Evolutionary conservation across 305 asterid species (phyloP).

Genomic region (Fraxinus nigra): DNA sequence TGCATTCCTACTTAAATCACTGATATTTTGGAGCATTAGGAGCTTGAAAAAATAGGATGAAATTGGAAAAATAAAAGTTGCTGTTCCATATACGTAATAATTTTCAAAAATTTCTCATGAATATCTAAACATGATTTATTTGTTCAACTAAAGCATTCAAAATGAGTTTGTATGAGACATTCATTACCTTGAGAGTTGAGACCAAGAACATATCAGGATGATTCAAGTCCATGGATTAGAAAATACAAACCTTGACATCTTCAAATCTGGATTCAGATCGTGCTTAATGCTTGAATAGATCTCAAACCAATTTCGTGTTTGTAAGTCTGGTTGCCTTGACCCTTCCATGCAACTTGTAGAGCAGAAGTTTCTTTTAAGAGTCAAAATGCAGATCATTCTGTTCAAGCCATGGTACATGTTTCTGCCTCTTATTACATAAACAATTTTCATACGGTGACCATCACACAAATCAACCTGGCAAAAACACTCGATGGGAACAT

Average conservation of each 20-base stretch:
- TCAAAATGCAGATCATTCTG: not conserved
- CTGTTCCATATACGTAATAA: not conserved
- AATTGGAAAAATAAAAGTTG: not conserved
- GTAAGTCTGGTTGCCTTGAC: not conserved
- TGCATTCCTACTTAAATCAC: slow-evolving; percentile 16
- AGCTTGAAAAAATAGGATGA: not conserved
- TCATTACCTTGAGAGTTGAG: not conserved
- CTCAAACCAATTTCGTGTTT: not conserved
- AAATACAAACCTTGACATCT: not conserved
- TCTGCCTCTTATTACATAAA: not conserved
- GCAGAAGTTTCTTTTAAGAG: not conserved
- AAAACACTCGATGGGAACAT: too few relatives aligned
- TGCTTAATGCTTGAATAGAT: not conserved
- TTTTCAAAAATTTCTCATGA: not conserved
- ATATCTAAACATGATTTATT: not conserved
- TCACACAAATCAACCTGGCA: too few relatives aligned
- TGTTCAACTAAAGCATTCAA: not conserved
- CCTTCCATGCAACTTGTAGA: not conserved
- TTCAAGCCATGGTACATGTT: not conserved
- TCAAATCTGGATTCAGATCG: not conserved
- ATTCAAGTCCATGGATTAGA: not conserved
- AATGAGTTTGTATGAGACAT: not conserved
- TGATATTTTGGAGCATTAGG: not conserved
- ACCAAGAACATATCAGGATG: not conserved
- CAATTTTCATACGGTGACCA: not conserved